Evolutionary conservation across 257 asterid genomes (phyloP).

Genomic region (Solanum pinnatisectum): DNA sequence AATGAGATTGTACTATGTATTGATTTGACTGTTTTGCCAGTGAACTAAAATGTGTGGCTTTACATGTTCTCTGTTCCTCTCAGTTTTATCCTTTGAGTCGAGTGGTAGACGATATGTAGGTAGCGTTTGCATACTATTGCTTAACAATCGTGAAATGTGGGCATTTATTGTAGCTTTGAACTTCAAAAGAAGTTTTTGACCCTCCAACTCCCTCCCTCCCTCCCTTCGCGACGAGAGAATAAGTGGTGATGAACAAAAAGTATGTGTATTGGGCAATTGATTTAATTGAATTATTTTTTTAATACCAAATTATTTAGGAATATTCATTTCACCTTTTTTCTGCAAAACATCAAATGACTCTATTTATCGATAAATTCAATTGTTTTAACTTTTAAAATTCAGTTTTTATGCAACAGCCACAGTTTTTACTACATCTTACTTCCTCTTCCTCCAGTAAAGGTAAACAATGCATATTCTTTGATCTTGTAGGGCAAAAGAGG

Average conservation of each 20-base stretch:
- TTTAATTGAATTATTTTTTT: not conserved
- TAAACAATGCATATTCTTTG: constrained; percentile 32
- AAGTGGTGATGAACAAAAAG: not conserved
- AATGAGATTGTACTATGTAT: not conserved
- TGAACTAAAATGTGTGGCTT: not conserved
- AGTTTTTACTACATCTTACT: not conserved
- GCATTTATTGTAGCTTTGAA: not conserved
- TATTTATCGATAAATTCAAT: not conserved
- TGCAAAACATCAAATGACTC: not conserved
- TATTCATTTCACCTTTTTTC: not conserved
- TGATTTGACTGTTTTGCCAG: not conserved
- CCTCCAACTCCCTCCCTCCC: not conserved
- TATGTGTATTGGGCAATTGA: not conserved
- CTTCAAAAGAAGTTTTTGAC: not conserved
- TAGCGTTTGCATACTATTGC: not conserved
- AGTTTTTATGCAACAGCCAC: not conserved
- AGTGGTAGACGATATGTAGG: not conserved
- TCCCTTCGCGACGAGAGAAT: not conserved
- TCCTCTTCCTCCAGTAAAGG: not conserved
- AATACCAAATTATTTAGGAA: not conserved
- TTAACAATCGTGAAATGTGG: not conserved
- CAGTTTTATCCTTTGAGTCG: not conserved
- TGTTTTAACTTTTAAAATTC: not conserved
- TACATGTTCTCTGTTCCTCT: not conserved
- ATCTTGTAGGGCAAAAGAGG: constrained; percentile 59